Base-by-base conservation (phyloP, 768 basidiomycete species). In the Leccinellum luteum region DNA sequence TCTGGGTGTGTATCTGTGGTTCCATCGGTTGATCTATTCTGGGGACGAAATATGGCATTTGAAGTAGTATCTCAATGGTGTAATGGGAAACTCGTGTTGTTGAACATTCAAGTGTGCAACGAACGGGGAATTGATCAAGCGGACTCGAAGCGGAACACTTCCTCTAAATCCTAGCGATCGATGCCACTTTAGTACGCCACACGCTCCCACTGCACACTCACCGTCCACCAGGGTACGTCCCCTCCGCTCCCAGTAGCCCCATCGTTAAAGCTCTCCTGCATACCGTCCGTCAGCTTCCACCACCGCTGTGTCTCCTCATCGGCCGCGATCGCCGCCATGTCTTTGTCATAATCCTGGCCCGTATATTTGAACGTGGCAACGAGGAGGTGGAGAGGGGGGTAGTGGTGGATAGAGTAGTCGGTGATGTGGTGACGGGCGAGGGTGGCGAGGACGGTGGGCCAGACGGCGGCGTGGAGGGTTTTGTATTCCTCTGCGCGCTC, bases 321-420 rank as follows among this genome's bases (percentile, higher is more conserved):
- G 17, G 82, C 81, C 3, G 78, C 85, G 28, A 90, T 78, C 21
- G 67, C 75, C 34, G 73, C 76, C 88, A 91, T 90, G 63, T 91
- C 90, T 14, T 60, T 74, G 43, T 80, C 82, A 38, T 81, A 90
- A 62, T 92, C 81, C 3, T 73, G 57, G 0, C 89, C 90, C 0
- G 76, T 82, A 64, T 91, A 91, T 64, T 87, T 87, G 79, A 92
- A 87, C 47, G 79, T 84, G n/a, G 89, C 89, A 59, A 91, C 81
- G n/a, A 92, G 79, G 43, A 92, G 79, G 30, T 78, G 77, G 25
- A 85, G 74, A 4, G 81, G 80, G 17, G 83, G 80, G 63, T 85
- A 82, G 65, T 89, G 80, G 64, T 87, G 78, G 69, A 92, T 92
- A 17, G 87, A 87, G 67, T 92, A 92, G 72, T 92, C 89, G 35